These are phyloP conservation scores for Dothistroma septosporum DNA, from an alignment of 2,329 filamentous ascomycete species.

Conservation along the genomic window DNA sequence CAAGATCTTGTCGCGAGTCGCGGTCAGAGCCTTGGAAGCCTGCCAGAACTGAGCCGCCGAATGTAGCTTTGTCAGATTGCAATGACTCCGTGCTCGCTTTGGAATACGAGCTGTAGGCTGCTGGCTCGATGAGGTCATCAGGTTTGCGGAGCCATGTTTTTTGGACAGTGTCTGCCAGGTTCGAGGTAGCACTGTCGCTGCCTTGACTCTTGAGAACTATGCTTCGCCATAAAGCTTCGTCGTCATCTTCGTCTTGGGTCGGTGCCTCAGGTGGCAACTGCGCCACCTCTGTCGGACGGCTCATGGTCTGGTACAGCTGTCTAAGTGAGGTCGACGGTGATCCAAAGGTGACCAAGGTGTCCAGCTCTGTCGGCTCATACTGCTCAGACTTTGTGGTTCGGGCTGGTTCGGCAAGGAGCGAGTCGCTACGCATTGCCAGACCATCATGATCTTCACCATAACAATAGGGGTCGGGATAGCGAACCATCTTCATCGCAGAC, in stretches of 20 bases:
- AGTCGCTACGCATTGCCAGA: not conserved
- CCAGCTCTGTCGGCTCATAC: not conserved
- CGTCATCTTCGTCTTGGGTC: slow-evolving; percentile 3
- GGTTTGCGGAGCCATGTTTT: slow-evolving; percentile 2
- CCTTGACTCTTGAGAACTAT: slow-evolving; percentile 24
- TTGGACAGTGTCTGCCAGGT: not conserved
- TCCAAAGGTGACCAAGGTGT: not conserved
- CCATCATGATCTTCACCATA: not conserved
- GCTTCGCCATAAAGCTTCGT: slow-evolving; percentile 25
- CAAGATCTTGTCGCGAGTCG: not conserved
- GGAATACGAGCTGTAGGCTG: not conserved
- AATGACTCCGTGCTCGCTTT: not conserved
- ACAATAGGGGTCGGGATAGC: not conserved
- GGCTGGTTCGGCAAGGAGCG: not conserved
- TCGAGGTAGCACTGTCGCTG: slow-evolving; percentile 15
- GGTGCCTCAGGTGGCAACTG: not conserved
- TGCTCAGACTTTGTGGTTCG: not conserved
- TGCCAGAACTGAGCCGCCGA: slow-evolving; percentile 8
- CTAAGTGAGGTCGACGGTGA: slow-evolving; percentile 12
- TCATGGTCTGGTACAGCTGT: slow-evolving; percentile 5
- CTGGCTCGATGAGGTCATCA: not conserved
- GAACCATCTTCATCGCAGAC: not conserved
- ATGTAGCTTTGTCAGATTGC: slow-evolving; percentile 13
- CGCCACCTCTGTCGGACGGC: not conserved
- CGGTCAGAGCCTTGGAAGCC: not conserved